phyloP scores from a whole-genome alignment of 1,139 yeast genomes.

The Entelexis sorbosivorans region DNA sequence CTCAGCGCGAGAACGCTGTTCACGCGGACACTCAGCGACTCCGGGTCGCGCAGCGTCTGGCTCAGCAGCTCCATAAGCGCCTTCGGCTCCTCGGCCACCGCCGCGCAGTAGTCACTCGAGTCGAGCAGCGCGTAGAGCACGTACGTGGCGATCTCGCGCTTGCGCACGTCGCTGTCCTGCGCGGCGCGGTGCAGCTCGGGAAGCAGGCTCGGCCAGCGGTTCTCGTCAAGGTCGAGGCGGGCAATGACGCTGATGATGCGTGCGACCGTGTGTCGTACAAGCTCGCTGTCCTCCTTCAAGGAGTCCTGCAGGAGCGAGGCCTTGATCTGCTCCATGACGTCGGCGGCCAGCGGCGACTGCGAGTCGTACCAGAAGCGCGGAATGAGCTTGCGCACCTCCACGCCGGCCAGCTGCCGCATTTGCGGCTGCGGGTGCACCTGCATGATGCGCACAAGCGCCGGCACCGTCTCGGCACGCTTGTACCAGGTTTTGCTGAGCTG shows the following conservation, averaged over 20 bases:
- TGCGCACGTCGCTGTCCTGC: slow-evolving; percentile 43
- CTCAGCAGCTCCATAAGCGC: slow-evolving; percentile 63
- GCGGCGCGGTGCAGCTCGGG: slow-evolving; percentile 63
- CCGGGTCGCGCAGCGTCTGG: slow-evolving; percentile 52
- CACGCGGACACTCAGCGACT: slow-evolving; percentile 62
- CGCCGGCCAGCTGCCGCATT: slow-evolving; percentile 77
- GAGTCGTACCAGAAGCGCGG: slow-evolving; percentile 54
- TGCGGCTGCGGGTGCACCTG: slow-evolving; percentile 54
- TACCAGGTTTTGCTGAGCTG: slow-evolving; percentile 67
- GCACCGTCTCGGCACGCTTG: slow-evolving; percentile 58
- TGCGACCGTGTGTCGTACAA: slow-evolving; percentile 79
- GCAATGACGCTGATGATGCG: slow-evolving; percentile 85
- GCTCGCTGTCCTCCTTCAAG: slow-evolving; percentile 51
- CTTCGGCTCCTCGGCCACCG: slow-evolving; percentile 49
- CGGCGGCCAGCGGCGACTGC: slow-evolving; percentile 33
- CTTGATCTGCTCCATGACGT: slow-evolving; percentile 51
- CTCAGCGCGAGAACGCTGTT: slow-evolving; percentile 67
- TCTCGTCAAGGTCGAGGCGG: slow-evolving; percentile 53
- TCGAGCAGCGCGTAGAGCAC: slow-evolving; percentile 70
- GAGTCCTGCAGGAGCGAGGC: slow-evolving; percentile 58
- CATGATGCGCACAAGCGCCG: slow-evolving; percentile 71
- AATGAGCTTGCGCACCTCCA: slow-evolving; percentile 82
- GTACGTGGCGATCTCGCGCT: slow-evolving; percentile 78
- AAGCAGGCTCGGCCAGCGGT: slow-evolving; percentile 68
- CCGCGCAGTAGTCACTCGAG: slow-evolving; percentile 44